A percentile compares a stretch with the other conserved stretches of the same genome.
Conservation (phyloP, 2,329 filamentous ascomycete species). For the Neurospora sp. region DNA sequence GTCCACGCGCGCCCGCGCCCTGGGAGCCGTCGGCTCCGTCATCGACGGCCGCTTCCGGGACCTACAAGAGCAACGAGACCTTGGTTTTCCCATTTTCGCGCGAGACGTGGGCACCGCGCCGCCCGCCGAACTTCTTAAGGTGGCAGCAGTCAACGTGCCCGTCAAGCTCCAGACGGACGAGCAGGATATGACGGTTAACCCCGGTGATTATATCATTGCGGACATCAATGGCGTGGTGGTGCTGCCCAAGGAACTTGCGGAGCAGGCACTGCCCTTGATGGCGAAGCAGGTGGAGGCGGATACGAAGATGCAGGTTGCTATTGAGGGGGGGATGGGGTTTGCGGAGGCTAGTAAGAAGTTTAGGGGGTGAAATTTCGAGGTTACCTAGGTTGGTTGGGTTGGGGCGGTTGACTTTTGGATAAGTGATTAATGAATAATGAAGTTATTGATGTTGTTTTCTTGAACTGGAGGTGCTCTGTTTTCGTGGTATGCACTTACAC, state of each 20-base stretch:
- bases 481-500: background rate
- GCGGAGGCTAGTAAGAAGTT: slow-evolving; percentile 33
- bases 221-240: slow-evolving; percentile 37
- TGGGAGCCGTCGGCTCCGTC: slow-evolving; percentile 36
- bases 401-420: background rate
- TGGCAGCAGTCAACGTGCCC: slow-evolving; percentile 30
- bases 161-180: slow-evolving; percentile 28
- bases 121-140: slow-evolving; percentile 31
- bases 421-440: background rate
- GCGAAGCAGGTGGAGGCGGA: slow-evolving; percentile 31
- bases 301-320: slow-evolving; percentile 29
- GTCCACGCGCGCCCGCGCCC: slow-evolving; percentile 34
- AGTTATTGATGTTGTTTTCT: background rate
- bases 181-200: slow-evolving; percentile 28
- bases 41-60: slow-evolving; percentile 44
- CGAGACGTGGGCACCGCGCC: slow-evolving; percentile 34
- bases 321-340: slow-evolving; percentile 33
- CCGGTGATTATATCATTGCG: slow-evolving; percentile 34
- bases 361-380: slow-evolving; percentile 16
- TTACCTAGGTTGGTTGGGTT: background rate
- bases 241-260: slow-evolving; percentile 28
- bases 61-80: slow-evolving; percentile 40
- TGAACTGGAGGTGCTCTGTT: too few relatives aligned
- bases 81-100: slow-evolving; percentile 35
- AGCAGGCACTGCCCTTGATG: slow-evolving; percentile 31